Evolutionary conservation across 108 stramenopile species (phyloP), one percentile per base, ranked within the genome.

Genomic region (Parmales sp.): DNA sequence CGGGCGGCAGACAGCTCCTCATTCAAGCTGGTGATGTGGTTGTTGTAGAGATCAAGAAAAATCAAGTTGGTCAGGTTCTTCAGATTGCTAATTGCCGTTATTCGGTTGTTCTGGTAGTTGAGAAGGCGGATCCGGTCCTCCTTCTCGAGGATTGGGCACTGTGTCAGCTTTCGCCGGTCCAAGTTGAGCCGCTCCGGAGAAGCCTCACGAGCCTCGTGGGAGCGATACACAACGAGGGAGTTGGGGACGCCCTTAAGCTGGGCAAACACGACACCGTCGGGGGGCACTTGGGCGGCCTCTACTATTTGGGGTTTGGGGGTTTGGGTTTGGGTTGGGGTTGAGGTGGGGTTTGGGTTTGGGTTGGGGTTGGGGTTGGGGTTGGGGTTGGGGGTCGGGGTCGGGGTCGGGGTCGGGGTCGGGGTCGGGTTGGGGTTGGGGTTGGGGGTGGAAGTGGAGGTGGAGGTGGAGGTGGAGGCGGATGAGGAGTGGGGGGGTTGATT

Each of bases 41-140:
- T 82, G 39, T 82, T 80, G 54, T 80, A 82, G 18, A 82, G 38
- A 31, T 82, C 81, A 0, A 82, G 51, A 63, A 82, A 82, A 8
- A 82, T 80, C 28, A 82, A 39, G 70, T 76, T 82, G 1, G 73
- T 49, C 23, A 82, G 37, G 20, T 71, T 54, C 18, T 41, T 34
- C 28, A 82, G 16, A 60, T 80, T 75, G 0, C 31, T 19, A 8
- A 82, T 76, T 19, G 31, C 37, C 16, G 1, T 29, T 39, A 82
- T 79, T 18, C 46, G 25, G 46, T 80, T 82, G 74, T 82, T 80
- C 74, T 82, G 81, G 65, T 68, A 72, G 66, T 80, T 82, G 9
- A 82, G 74, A 25, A 82, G 50, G 31, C 79, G 51, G 16, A 82
- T 20, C 0, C 72, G 73, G 23, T 48, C 67, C 44, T 82, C 81